Base-by-base conservation (phyloP, 306 rosid genomes). In the Cucumis hystrix region DNA sequence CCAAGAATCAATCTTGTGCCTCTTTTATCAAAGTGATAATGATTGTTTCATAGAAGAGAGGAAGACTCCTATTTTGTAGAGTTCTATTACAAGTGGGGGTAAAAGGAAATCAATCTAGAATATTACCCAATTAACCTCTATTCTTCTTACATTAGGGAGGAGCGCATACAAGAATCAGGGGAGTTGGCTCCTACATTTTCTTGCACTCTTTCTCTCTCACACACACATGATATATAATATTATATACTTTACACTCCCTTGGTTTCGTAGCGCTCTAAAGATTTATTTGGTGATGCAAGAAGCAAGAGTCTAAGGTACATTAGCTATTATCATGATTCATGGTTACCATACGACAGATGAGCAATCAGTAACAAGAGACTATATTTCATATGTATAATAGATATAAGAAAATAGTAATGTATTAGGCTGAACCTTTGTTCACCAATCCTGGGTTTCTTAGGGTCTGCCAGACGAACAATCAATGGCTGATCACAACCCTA, bases 381-480 rank as follows among this genome's bases (percentile, higher is more conserved):
- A 74, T 5, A 64, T 52, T 14, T 58, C 69, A 76, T 57, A 76
- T 28, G 7, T 1, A 28, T 10, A 74, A 60, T 28, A 57, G 1
- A 10, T 55, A 55, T 18, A 61, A 21, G 25, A 28, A 76, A 76
- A n/a, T 9, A 40, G 57, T 60, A 43, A 79, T 75, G 68, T 59
- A 67, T 72, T 51, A 79, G 80, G 79, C 47, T 76, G 39, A 82
- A 95, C 98, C 98, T 95, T 82, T 81, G 74, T 39, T 95, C 97
- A 79, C 88, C 89, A 39, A 63, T 62, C 85, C 79, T 86, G 14
- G 88, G 90, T 87, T 88, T 95, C 89, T 89, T 95, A 74, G 97
- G 96, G 33, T 90, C 97, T 62, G 97, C 98, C 89, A 89, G 86
- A 80, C 97, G 98, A 87, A 95, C 97, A 87, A 78, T 72, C 77